These are phyloP conservation scores for Massarina eburnea DNA, from an alignment of 2,329 filamentous ascomycete genomes.

Conservation along the genomic window DNA sequence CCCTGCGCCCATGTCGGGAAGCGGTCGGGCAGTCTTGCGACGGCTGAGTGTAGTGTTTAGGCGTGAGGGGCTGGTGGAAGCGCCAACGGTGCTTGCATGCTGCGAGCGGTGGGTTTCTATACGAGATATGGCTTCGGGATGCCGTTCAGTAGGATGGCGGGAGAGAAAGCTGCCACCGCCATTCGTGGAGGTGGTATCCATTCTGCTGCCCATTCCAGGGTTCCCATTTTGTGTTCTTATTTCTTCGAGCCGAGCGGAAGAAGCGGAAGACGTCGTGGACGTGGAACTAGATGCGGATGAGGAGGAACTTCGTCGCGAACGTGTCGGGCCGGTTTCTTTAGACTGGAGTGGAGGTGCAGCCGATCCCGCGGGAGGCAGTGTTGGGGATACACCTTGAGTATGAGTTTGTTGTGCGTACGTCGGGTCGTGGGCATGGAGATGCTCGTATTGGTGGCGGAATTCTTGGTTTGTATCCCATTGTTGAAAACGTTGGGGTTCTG, in stretches of 20 bases:
- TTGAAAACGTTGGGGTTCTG: constrained; percentile 26
- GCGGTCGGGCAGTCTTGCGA: constrained; percentile 49
- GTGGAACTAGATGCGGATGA: constrained; percentile 19
- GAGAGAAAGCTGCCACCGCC: constrained; percentile 24
- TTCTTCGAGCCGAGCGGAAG: constrained; percentile 25
- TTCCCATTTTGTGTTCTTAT: constrained; percentile 30
- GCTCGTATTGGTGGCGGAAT: constrained; percentile 27
- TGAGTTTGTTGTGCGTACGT: constrained; percentile 12
- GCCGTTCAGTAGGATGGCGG: constrained; percentile 56
- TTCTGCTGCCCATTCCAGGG: constrained; percentile 16
- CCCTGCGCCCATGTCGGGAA: constrained; percentile 70
- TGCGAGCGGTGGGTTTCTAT: constrained; percentile 73
- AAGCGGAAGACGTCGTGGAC: constrained; percentile 19
- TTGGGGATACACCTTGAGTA: not conserved
- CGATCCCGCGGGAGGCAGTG: constrained; percentile 7
- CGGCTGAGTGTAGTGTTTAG: constrained; percentile 43
- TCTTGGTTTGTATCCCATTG: constrained; percentile 33
- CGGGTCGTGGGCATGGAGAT: constrained; percentile 22
- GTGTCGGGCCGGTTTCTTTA: constrained; percentile 22
- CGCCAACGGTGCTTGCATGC: constrained; percentile 70
- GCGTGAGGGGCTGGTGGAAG: constrained; percentile 43
- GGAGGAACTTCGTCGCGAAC: constrained; percentile 23
- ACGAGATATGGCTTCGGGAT: constrained; percentile 69
- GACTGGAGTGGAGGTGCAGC: constrained; percentile 1
- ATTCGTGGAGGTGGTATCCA: constrained; percentile 21